A percentile compares a stretch with the other conserved stretches of the same genome.
Conservation (phyloP, 2,329 filamentous ascomycete species). For the Diplodia mutila region DNA sequence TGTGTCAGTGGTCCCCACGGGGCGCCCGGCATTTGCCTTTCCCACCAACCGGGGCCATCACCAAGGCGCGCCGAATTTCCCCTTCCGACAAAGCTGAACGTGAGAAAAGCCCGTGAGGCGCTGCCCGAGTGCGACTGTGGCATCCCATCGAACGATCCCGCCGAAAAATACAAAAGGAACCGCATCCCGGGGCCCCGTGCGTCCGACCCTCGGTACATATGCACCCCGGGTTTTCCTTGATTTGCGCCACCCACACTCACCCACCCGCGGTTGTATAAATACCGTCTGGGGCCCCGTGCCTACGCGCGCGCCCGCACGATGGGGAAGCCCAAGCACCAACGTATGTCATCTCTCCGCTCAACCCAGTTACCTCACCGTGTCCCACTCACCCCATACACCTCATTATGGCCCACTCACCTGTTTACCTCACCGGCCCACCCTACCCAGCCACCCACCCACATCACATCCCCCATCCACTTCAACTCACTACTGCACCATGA, state of each 20-base stretch:
- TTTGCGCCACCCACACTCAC: background rate
- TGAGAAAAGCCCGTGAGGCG: background rate
- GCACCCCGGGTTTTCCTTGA: constrained; percentile 6
- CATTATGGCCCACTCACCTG: background rate
- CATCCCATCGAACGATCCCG: background rate
- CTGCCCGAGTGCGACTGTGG: background rate
- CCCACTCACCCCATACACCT: background rate
- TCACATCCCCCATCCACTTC: background rate
- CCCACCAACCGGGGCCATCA: background rate
- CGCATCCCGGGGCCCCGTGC: background rate
- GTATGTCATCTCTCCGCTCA: background rate
- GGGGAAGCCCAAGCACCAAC: background rate
- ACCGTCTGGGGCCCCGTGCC: constrained; percentile 8
- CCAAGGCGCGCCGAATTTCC: constrained; percentile 8
- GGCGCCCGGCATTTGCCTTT: constrained; percentile 21
- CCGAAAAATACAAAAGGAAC: background rate
- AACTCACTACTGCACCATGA: background rate
- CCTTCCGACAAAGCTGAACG: background rate
- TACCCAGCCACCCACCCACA: background rate
- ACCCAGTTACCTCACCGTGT: background rate
- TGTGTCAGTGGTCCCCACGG: constrained; percentile 10
- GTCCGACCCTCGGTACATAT: background rate
- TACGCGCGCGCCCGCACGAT: background rate
- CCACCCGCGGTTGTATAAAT: background rate
- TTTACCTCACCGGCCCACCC: background rate